These are phyloP conservation scores for Albizia julibrissin DNA, from an alignment of 306 rosid species.

Conservation along the genomic window DNA sequence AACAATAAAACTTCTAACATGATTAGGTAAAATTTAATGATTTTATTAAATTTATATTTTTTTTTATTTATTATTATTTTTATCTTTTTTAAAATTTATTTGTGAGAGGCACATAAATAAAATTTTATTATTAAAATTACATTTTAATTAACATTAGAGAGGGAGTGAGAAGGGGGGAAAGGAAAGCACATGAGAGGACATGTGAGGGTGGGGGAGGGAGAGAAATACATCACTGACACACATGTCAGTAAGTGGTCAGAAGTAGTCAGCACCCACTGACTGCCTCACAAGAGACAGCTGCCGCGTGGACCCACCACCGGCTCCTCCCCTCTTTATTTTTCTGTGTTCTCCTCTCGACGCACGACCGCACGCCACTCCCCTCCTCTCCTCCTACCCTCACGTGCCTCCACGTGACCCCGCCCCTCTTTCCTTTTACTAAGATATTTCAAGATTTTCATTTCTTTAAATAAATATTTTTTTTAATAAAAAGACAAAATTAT, in stretches of 20 bases:
- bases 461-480: no score
- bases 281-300: constrained; percentile 33
- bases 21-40: no score
- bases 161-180: not conserved
- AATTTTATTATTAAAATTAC: no score
- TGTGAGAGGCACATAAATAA: no score
- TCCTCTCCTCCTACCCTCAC: constrained; percentile 40
- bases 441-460: not conserved
- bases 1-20: no score
- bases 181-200: not conserved
- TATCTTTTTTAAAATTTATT: no score
- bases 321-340: not conserved
- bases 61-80: no score
- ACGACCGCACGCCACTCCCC: not conserved
- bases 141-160: not conserved
- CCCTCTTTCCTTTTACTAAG: not conserved
- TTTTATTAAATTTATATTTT: no score
- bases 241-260: constrained; percentile 35
- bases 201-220: constrained; percentile 6
- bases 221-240: constrained; percentile 27
- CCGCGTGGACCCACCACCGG: constrained; percentile 52
- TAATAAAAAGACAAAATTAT: no score
- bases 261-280: constrained; percentile 17
- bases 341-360: not conserved
- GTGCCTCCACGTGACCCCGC: constrained; percentile 75